Base-by-base conservation (phyloP, 352 stramenopile genomes). In the Pilasporangium apinafurcum region DNA sequence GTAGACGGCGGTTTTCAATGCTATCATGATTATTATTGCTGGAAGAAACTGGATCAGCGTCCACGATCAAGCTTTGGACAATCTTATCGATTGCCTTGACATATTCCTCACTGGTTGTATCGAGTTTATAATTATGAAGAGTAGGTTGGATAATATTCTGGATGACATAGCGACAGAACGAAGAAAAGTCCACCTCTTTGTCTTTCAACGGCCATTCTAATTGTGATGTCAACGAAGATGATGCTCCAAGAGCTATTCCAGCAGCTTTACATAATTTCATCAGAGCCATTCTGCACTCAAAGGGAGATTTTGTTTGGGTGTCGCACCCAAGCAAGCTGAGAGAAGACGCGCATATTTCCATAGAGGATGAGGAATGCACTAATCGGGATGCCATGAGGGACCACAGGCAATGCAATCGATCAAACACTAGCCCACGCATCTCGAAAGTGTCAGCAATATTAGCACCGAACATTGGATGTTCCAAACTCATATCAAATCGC, bases 181-280 rank as follows among this genome's bases (percentile, higher is more conserved):
- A 47, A 5, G 64, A 51, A 33, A 86, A 75, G 14, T 62, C 65
- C 1, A 86, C 60, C 13, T 59, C 52, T 20, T 48, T 41, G 6
- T 58, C 45, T 8, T 57, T 45, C 9, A 51, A 44, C 12, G 38
- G 44, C 53, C 51, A 68, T 34, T 64, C 55, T 16, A 54, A 54
- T 34, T 69, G 27, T 17, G 40, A 34, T 13, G 44, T 49, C 6
- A 42, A 39, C 8, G 54, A 27, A 12, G 49, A 27, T 1, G 47
- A 53, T 18, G 50, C 22, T 8, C 18, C 30, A 14, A 80, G 35
- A 6, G 58, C 53, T 28, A 83, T 81, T 3, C 74, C 74, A 0
- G 77, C 53, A 1, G 57, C 36, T 40, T 83, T 82, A 55, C 65
- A 80, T 8, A 86, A 37, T 43, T 79, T 82, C 21, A 69, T 68